phyloP scores from a whole-genome alignment of 495 filamentous ascomycete genomes.

The Penicillium bovifimosum region DNA sequence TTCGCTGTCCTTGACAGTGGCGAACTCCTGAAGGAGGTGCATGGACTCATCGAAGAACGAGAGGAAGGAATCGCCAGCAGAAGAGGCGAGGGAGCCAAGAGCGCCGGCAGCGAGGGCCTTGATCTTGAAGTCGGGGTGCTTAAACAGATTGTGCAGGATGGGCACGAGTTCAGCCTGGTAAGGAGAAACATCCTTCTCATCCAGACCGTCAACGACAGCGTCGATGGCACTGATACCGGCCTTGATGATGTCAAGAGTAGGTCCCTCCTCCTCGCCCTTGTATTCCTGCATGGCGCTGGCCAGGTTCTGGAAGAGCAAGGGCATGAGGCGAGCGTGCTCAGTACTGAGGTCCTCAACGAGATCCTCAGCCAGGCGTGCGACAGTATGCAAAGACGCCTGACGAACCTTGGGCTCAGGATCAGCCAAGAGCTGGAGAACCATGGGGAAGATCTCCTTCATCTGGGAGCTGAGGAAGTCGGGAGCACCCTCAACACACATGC shows the following conservation, averaged over 20 bases:
- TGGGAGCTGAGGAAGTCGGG: conserved; percentile 94
- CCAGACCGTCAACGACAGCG: conserved; percentile 84
- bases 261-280: conserved; percentile 54
- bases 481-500: conserved; percentile 92
- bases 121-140: conserved; percentile 79
- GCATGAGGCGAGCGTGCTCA: conserved; percentile 77
- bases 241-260: conserved; percentile 75
- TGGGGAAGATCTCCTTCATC: conserved; percentile 76
- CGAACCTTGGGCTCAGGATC: conserved; percentile 78
- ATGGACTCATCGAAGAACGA: conserved; percentile 89
- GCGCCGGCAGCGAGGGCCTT: conserved; percentile 85
- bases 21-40: conserved; percentile 75
- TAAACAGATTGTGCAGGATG: conserved; percentile 74
- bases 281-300: conserved; percentile 66
- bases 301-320: conserved; percentile 78
- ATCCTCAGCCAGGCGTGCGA: conserved; percentile 87
- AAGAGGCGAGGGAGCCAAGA: conserved; percentile 81
- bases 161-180: conserved; percentile 81
- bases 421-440: conserved; percentile 76
- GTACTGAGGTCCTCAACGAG: conserved; percentile 80
- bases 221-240: conserved; percentile 88
- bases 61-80: conserved; percentile 73
- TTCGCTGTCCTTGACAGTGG: conserved; percentile 77
- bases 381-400: conserved; percentile 76
- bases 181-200: conserved; percentile 67